These are phyloP conservation scores for Linaria vulgaris DNA, from an alignment of 257 asterid species.

Conservation along the genomic window DNA sequence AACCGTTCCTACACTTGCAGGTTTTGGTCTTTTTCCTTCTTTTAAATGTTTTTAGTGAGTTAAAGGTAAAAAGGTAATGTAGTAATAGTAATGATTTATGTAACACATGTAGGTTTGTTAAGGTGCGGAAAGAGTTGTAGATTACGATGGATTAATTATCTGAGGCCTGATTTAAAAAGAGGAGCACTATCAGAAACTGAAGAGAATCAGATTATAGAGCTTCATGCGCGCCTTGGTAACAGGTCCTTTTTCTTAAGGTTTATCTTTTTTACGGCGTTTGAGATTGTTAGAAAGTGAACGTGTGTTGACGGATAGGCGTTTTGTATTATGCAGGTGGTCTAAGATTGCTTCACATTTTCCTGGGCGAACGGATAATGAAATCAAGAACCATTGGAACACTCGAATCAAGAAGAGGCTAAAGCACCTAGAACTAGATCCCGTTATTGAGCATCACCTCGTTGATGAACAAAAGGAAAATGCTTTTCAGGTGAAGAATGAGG, in stretches of 20 bases:
- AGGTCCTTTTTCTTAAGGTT: slow-evolving; percentile 33
- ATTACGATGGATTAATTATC: slow-evolving; percentile 61
- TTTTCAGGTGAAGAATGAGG: slow-evolving; percentile 9
- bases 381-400: slow-evolving; percentile 75
- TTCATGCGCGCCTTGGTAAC: slow-evolving; percentile 75
- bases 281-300: no score
- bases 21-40: slow-evolving; percentile 12
- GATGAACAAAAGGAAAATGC: slow-evolving; percentile 25
- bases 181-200: slow-evolving; percentile 56
- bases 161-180: slow-evolving; percentile 67
- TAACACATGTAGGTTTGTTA: slow-evolving; percentile 40
- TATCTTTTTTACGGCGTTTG: no score
- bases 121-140: slow-evolving; percentile 78
- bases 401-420: slow-evolving; percentile 66
- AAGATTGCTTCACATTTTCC: slow-evolving; percentile 70
- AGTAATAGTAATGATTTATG: not conserved
- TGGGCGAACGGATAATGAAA: slow-evolving; percentile 69
- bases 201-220: slow-evolving; percentile 63
- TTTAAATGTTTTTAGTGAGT: not conserved
- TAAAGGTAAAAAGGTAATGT: not conserved
- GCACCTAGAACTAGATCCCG: slow-evolving; percentile 46
- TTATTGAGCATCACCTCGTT: slow-evolving; percentile 43
- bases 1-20: slow-evolving; percentile 68
- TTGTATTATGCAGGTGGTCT: slow-evolving; percentile 54
- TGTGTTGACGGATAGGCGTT: no score